Evolutionary conservation across 1,284 basidiomycete genomes (phyloP), one percentile per base, ranked within the genome.

Genomic region (Cutaneotrichosporon sp.): DNA sequence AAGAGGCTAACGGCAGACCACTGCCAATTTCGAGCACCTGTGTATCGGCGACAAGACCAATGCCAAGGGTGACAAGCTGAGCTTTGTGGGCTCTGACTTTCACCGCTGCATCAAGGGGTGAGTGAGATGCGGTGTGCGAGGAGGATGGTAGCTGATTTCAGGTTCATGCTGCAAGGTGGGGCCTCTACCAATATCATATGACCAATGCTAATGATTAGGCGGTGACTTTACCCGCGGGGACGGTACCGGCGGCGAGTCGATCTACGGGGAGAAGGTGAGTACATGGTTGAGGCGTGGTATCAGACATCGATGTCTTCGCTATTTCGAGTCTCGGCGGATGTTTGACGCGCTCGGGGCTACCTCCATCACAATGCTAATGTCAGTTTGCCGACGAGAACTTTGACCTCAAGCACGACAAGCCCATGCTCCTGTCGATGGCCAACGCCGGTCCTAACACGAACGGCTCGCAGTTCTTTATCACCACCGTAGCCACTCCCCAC

Each of bases 231-330:
- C 75, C 11, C 55, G 61, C 20, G 75, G 86, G 32, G 84, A 97
- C 66, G 93, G 94, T 14, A 97, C 90, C 1, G 93, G 94, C 56
- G 90, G 89, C 50, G 86, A 86, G 75, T 90, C 86, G 24, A 97
- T 97, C 75, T 97, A 93, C 65, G 92, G 93, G 61, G 81, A 83
- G 62, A 90, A 87, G 61, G 66, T 67, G 26, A 47, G 67, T 52
- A 10, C 8, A 24, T 52, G 35, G 19, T 10, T 20, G 14, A 3
- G 14, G 3, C 11, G 3, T 6, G 11, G 38, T 24, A 26, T n/a
- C n/a, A n/a, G n/a, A n/a, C n/a, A n/a, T n/a, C n/a, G n/a, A n/a
- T n/a, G n/a, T n/a, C n/a, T n/a, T n/a, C n/a, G n/a, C n/a, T n/a
- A n/a, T n/a, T n/a, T n/a, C n/a, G n/a, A n/a, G n/a, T n/a, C n/a